Conservation (phyloP, 371 early-diverging fungal genomes). For the Actinomortierella wolfii region DNA sequence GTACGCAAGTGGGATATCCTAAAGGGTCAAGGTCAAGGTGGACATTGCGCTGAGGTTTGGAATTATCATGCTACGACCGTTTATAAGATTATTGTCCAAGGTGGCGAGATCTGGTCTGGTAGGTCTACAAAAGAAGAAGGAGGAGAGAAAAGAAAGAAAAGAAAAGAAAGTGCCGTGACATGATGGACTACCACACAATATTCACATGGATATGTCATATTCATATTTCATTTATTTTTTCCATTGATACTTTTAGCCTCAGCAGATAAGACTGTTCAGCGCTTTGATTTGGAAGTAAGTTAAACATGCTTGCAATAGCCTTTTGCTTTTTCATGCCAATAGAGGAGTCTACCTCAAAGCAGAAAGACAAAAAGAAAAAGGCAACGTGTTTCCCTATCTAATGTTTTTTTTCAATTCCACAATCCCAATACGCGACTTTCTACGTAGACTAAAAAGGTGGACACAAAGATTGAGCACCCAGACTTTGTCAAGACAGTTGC, state of each 20-base stretch:
- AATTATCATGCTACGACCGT: conserved; percentile 40
- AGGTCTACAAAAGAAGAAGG: conserved; percentile 1
- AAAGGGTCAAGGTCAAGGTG: conserved; percentile 48
- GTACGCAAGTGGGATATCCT: conserved; percentile 71
- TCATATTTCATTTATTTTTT: neutral
- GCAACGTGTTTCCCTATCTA: neutral
- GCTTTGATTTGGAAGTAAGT: conserved; percentile 53
- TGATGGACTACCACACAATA: too few species aligned
- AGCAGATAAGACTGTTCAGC: conserved; percentile 77
- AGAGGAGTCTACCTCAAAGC: too few species aligned
- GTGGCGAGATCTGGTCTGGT: conserved; percentile 38
- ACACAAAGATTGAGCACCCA: conserved; percentile 74
- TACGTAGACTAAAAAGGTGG: conserved; percentile 62
- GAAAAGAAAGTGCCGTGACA: too few species aligned
- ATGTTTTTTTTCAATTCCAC: neutral
- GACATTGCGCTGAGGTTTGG: conserved; percentile 37
- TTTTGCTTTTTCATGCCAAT: too few species aligned
- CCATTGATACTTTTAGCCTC: conserved; percentile 52
- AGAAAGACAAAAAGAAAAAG: too few species aligned
- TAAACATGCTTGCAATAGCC: too few species aligned
- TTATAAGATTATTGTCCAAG: conserved; percentile 19
- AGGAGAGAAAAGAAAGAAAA: neutral
- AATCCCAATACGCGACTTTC: too few species aligned
- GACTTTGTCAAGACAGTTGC: conserved; percentile 78
- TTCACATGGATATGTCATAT: too few species aligned